phyloP scores from a whole-genome alignment of 345 rosid genomes.

The Pugionium dolabratum region DNA sequence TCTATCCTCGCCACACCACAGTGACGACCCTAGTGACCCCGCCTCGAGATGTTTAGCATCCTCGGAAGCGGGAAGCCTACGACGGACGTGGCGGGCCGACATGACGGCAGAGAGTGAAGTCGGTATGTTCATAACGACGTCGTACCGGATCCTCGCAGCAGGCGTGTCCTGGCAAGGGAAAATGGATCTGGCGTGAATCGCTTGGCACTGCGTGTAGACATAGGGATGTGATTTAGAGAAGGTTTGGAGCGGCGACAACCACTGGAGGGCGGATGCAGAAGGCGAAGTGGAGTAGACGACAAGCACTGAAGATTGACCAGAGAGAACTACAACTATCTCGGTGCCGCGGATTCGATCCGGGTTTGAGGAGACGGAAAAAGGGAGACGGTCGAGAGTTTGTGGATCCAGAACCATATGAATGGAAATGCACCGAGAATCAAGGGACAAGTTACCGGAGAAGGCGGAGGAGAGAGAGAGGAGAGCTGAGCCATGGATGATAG shows the following conservation, averaged over 20 bases:
- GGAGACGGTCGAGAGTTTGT: conserved; percentile 47
- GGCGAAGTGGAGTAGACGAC: conserved; percentile 64
- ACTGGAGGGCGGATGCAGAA: conserved; percentile 82
- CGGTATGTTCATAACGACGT: conserved; percentile 66
- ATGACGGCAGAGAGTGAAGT: conserved; percentile 73
- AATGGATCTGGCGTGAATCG: conserved; percentile 86
- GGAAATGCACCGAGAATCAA: conserved; percentile 73
- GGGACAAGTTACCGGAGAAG: conserved; percentile 51
- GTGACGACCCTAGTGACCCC: conserved; percentile 7
- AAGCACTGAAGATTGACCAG: conserved; percentile 46
- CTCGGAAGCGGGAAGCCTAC: conserved; percentile 54
- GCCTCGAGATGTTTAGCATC: conserved; percentile 47
- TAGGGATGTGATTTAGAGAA: conserved; percentile 66
- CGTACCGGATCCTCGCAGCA: conserved; percentile 73
- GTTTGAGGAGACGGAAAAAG: conserved; percentile 44
- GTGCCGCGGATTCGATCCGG: conserved; percentile 59
- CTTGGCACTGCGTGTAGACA: conserved; percentile 88
- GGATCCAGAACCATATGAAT: conserved; percentile 52
- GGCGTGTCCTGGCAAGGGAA: conserved; percentile 98
- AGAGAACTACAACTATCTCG: conserved; percentile 49
- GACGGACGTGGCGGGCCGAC: conserved; percentile 73
- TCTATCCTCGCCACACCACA: conserved; percentile 73
- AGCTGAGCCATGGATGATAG: conserved; percentile 75
- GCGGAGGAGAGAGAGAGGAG: conserved; percentile 62
- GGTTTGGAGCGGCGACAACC: conserved; percentile 79